These are phyloP conservation scores for Xylaria castorea DNA, from an alignment of 495 filamentous ascomycete species.

Conservation along the genomic window DNA sequence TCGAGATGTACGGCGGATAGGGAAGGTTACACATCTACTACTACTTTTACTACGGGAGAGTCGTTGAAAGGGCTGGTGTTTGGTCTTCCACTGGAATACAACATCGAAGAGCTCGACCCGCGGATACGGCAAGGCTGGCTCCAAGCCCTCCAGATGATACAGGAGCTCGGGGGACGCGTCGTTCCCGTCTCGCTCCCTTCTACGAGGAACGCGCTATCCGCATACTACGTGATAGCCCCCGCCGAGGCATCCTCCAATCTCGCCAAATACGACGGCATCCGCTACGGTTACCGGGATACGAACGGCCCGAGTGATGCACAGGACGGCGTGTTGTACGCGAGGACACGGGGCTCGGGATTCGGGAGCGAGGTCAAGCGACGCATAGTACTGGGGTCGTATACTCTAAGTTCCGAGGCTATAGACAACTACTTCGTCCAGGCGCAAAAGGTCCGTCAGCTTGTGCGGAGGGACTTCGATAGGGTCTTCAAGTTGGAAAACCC, in stretches of 20 bases:
- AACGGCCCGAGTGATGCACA: slow-evolving; percentile 42
- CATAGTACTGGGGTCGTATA: slow-evolving; percentile 90
- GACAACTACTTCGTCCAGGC: slow-evolving; percentile 97
- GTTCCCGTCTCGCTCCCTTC: slow-evolving; percentile 81
- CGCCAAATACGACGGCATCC: slow-evolving; percentile 95
- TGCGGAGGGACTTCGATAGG: slow-evolving; percentile 82
- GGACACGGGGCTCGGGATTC: slow-evolving; percentile 74
- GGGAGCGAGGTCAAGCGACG: slow-evolving; percentile 84
- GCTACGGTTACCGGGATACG: slow-evolving; percentile 71
- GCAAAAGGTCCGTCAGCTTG: slow-evolving; percentile 82
- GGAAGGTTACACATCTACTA: slow-evolving; percentile 41
- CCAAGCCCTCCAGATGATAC: slow-evolving; percentile 61
- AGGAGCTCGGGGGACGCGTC: slow-evolving; percentile 68
- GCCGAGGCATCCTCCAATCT: slow-evolving; percentile 97
- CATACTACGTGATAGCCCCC: slow-evolving; percentile 94
- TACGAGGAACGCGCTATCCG: slow-evolving; percentile 83
- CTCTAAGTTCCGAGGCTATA: slow-evolving; percentile 86
- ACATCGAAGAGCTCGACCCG: slow-evolving; percentile 76
- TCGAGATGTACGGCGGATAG: slow-evolving; percentile 57
- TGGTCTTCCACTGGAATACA: slow-evolving; percentile 86
- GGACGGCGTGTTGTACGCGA: slow-evolving; percentile 70
- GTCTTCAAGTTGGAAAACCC: slow-evolving; percentile 74
- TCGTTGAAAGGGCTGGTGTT: slow-evolving; percentile 57
- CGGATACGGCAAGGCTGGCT: slow-evolving; percentile 74
- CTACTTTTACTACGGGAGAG: slow-evolving; percentile 27